Evolutionary conservation across 1,284 basidiomycete genomes (phyloP).

Genomic region (Vanrija humicola): DNA sequence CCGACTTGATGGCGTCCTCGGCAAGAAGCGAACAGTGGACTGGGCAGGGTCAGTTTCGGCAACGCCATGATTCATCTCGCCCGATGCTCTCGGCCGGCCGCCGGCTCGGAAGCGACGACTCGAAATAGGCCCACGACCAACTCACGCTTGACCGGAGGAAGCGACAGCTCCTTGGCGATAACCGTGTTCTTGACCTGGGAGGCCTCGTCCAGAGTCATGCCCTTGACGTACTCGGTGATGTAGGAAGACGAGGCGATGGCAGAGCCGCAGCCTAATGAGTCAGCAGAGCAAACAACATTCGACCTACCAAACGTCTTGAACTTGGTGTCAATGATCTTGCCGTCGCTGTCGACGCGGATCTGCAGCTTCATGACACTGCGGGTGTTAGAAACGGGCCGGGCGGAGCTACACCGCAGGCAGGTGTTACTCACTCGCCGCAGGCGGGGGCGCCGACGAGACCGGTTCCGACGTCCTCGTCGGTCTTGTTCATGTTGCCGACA

Average conservation of each 20-base stretch:
- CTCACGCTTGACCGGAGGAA: conserved; percentile 95
- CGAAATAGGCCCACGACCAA: conserved; percentile 47
- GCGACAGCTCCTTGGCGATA: conserved; percentile 91
- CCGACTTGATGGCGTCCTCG: conserved; percentile 93
- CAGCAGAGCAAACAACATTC: no score
- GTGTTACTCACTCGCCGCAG: conserved; percentile 46
- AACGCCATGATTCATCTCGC: no score
- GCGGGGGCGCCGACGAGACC: conserved; percentile 85
- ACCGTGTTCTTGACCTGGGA: conserved; percentile 98
- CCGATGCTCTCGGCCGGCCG: no score
- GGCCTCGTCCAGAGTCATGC: conserved; percentile 87
- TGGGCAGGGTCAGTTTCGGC: conserved; percentile 13
- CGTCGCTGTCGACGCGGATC: conserved; percentile 90
- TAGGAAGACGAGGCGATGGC: conserved; percentile 96
- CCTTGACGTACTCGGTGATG: conserved; percentile 97
- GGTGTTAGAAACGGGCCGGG: conserved; percentile 32
- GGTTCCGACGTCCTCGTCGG: conserved; percentile 63
- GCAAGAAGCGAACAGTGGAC: conserved; percentile 75
- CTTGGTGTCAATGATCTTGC: conserved; percentile 93
- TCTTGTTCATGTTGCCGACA: conserved; percentile 56
- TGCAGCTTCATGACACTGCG: conserved; percentile 98
- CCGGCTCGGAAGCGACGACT: neutral
- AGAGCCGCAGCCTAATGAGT: conserved; percentile 58
- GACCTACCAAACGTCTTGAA: conserved; percentile 83
- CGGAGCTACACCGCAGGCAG: no score